Base-by-base conservation (phyloP, 495 filamentous ascomycete species). In the Aspergillus heteromorphus region DNA sequence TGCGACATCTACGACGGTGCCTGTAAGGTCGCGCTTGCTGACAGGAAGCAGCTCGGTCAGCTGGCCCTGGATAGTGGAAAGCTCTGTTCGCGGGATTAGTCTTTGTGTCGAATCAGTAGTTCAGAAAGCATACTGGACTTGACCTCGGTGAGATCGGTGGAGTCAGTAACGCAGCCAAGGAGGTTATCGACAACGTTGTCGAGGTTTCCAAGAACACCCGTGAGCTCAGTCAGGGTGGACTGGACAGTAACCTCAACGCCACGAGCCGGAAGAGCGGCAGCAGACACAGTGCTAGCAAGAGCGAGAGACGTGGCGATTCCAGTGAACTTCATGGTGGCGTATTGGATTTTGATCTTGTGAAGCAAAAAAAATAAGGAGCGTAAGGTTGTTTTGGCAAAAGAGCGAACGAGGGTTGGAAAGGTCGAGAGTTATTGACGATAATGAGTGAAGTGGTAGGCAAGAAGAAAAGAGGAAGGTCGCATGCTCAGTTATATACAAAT, bases 291-390 rank as follows among this genome's bases (percentile, higher is more conserved):
- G 58, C 62, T 55, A 41, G 60, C 58, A 49, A 65, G 31, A 23
- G 65, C 65, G 19, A 67, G 55, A 21, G 60, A 58, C 20, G 60
- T 59, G 19, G 60, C n/a, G 29, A 67, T 57, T 62, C 65, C 66
- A 57, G 69, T 68, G 65, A 74, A 68, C 67, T 74, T 75, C 73
- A 74, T 75, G 48, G 45, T 70, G 54, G 56, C 51, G 51, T 40
- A 11, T 51, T 56, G 41, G 54, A 17, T 4, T 17, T 45, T 21
- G 40, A 45, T 56, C 29, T 40, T 52, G 30, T 45, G 27, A 47
- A 53, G 57, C 14, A 34, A 43, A 25, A 50, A 36, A 51, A 19
- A 20, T 21, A n/a, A 60, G 47, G 48, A 40, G 16, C 7, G 41
- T 7, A 53, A 48, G 30, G 40, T 47, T 48, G 52, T 30, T 27